These are phyloP conservation scores for Suhomyces bolitotheri DNA, from an alignment of 1,139 yeast species.

Conservation along the genomic window DNA sequence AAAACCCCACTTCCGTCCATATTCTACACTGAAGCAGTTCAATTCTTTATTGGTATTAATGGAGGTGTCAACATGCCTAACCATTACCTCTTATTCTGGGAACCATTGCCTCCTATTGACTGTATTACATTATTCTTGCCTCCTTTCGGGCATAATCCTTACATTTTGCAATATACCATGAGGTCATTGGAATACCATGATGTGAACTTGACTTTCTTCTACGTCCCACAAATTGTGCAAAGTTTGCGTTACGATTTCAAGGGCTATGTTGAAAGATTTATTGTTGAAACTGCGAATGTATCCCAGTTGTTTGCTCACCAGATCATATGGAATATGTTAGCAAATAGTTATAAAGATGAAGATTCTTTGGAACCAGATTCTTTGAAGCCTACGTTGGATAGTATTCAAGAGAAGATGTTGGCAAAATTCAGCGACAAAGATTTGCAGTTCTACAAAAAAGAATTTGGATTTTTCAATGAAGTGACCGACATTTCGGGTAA, in stretches of 20 bases:
- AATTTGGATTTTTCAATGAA: slow-evolving; percentile 85
- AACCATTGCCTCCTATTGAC: slow-evolving; percentile 77
- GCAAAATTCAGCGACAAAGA: slow-evolving; percentile 61
- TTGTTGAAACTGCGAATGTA: slow-evolving; percentile 88
- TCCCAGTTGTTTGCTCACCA: slow-evolving; percentile 95
- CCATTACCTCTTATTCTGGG: slow-evolving; percentile 66
- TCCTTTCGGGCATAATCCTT: slow-evolving; percentile 65
- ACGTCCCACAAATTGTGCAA: slow-evolving; percentile 97
- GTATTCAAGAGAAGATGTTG: slow-evolving; percentile 68
- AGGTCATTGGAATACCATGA: slow-evolving; percentile 87
- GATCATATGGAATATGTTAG: slow-evolving; percentile 96
- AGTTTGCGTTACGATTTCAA: slow-evolving; percentile 75
- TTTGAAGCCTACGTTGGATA: slow-evolving; percentile 80
- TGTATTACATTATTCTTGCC: slow-evolving; percentile 85
- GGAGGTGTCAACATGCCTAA: slow-evolving; percentile 43
- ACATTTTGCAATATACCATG: slow-evolving; percentile 82
- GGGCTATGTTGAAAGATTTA: slow-evolving; percentile 87
- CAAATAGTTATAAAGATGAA: slow-evolving; percentile 89
- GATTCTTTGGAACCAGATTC: slow-evolving; percentile 78
- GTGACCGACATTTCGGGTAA: slow-evolving; percentile 94
- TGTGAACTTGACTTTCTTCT: slow-evolving; percentile 86
- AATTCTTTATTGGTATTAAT: slow-evolving; percentile 51
- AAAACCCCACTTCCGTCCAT: slow-evolving; percentile 64
- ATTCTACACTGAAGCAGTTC: slow-evolving; percentile 64
- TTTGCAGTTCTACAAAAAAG: slow-evolving; percentile 69